These are phyloP conservation scores for Vicia faba DNA, from an alignment of 306 rosid species.

Conservation along the genomic window DNA sequence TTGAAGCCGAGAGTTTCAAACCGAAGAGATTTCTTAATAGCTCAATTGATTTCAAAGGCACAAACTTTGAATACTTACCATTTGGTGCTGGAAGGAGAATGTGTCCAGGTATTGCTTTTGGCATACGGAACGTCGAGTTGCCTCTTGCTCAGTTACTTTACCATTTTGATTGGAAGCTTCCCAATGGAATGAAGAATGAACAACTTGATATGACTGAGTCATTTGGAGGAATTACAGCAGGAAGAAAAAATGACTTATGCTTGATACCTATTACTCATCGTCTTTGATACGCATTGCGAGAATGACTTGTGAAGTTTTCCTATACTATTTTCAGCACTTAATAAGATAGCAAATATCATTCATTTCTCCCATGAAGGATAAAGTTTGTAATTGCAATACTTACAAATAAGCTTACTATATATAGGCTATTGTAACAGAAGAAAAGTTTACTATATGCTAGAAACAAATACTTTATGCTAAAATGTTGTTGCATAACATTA, in stretches of 20 bases:
- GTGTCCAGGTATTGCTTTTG: neutral
- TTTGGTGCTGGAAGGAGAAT: constrained; percentile 13
- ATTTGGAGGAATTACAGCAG: neutral
- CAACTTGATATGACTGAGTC: neutral
- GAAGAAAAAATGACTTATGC: neutral
- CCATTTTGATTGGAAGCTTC: constrained; percentile 26
- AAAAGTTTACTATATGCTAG: neutral
- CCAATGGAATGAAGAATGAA: constrained; percentile 6
- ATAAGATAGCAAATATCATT: too few species aligned
- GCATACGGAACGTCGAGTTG: neutral
- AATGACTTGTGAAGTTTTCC: too few species aligned
- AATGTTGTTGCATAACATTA: constrained; percentile 27
- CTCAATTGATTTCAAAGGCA: neutral
- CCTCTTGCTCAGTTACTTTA: constrained; percentile 11
- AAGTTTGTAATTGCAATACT: too few species aligned
- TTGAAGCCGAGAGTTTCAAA: constrained; percentile 10
- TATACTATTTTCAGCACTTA: too few species aligned
- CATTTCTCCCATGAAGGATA: too few species aligned
- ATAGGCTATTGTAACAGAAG: neutral
- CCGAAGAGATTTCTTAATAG: neutral
- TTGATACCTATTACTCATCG: neutral
- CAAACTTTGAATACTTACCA: constrained; percentile 2
- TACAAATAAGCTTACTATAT: neutral
- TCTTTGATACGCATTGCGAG: neutral
- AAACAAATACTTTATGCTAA: neutral